Base-by-base conservation (phyloP, 2,329 filamentous ascomycete species). In the Delphinella strobiligena region DNA sequence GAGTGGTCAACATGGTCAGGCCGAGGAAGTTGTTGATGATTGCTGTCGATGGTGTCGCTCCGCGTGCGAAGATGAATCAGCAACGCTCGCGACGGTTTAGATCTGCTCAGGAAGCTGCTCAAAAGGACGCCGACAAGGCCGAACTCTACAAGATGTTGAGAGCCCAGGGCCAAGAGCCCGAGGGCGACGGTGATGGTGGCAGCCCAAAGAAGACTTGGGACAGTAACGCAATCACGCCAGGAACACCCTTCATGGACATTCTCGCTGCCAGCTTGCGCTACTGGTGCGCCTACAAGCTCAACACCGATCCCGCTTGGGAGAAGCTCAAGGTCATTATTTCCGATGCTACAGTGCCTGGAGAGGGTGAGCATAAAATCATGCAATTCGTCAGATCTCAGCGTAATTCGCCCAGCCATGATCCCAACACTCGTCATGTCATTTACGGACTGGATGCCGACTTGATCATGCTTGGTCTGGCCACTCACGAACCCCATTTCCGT, bases 341-440 rank as follows among this genome's bases (percentile, higher is more conserved):
- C 7, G 91, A 98, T 68, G 89, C 91, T 39, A 95, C 89, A 31
- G 88, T 98, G 30, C 91, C 91, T 40, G 91, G 91, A 56, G 91
- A 98, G 65, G 91, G 91, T 58, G 91, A 98, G 66, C 91, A 98
- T 62, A 98, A 98, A 63, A 96, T 98, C 56, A 98, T 98, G 91
- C 80, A 91, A 51, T 98, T 96, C 59, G 77, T 98, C 49, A 80
- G 91, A 53, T 94, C 89, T 29, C 93, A 98, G 62, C 79, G 91
- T 53, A 77, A 82, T 36, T 91, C 85, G 38, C 81, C 88, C 4
- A 81, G 93, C 48, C 87, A 98, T 61, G 81, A 98, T 54, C 91
- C 91, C 17, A 96, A 98, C 60, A 96, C 91, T 16, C 82, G 84
- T 45, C 91, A 98, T 64, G 93, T 98, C 53, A 95, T 98, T 46